Evolutionary conservation across 1,284 basidiomycete genomes (phyloP), one percentile per base, ranked within the genome.

Genomic region (Coriolopsis trogii): DNA sequence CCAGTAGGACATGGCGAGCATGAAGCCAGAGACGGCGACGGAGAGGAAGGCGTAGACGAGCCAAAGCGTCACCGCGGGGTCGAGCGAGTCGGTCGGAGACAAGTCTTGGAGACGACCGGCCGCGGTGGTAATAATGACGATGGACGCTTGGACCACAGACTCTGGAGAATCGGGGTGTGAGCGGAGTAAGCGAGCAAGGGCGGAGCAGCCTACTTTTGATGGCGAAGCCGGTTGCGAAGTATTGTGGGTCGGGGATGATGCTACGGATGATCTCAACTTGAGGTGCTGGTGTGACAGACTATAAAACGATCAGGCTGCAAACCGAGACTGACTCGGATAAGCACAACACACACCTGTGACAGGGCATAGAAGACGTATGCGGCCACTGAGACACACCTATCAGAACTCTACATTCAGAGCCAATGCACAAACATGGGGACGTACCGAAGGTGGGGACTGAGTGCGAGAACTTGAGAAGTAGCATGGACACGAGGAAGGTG

Each of bases 341-440:
- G 8, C n/a, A 10, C 16, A 8, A 21, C 2, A 40, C 62, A 13
- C 49, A 71, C 73, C 66, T 75, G 73, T 28, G 75, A 69, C 16
- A 76, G 54, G 2, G 75, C 74, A 52, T 76, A 77, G 60, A 77
- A 74, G 9, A 76, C 67, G 55, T 77, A 76, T 24, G 74, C 73
- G 21, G 72, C 72, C 34, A 77, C 72, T 73, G 45, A n/a, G 33
- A 2, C 16, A 18, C 2, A 36, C 5, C n/a, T n/a, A n/a, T n/a
- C n/a, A n/a, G n/a, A n/a, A n/a, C n/a, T n/a, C n/a, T n/a, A n/a
- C n/a, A n/a, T n/a, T n/a, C n/a, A 20, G 25, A 20, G 5, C 20
- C 13, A 33, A 28, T n/a, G n/a, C 3, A 16, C 4, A 1, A 24
- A 39, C 6, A 8, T 24, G 10, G 24, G 15, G 13, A 65, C 71